phyloP scores from a whole-genome alignment of 2,329 filamentous ascomycete species.

The Aspergillus udagawae region DNA sequence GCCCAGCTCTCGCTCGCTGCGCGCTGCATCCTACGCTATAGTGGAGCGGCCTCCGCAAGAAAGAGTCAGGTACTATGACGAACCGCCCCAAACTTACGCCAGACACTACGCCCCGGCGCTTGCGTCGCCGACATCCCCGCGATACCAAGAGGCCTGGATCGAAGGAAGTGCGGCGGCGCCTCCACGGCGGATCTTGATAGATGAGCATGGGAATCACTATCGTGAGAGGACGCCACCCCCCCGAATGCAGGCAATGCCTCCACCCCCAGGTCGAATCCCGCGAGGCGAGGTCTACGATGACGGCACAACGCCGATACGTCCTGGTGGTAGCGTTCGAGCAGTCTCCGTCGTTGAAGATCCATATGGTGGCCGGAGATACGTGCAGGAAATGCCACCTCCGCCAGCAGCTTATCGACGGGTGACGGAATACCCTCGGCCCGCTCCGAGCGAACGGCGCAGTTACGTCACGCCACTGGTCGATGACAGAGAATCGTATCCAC shows the following conservation, averaged over 20 bases:
- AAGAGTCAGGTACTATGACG: conserved; percentile 38
- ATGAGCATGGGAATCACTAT: conserved; percentile 80
- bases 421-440: conserved; percentile 32
- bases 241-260: conserved; percentile 30
- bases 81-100: conserved; percentile 28
- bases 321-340: conserved; percentile 33
- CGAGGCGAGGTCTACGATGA: conserved; percentile 34
- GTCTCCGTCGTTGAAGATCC: conserved; percentile 42
- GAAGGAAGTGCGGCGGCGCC: conserved; percentile 48
- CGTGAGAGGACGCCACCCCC: conserved; percentile 50
- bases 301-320: conserved; percentile 22
- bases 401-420: conserved; percentile 39
- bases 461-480: conserved; percentile 30
- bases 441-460: conserved; percentile 26
- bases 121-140: conserved; percentile 35
- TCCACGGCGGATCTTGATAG: conserved; percentile 68
- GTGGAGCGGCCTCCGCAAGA: conserved; percentile 37
- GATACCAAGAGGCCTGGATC: conserved; percentile 40
- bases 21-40: conserved; percentile 39
- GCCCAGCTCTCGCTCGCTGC: conserved; percentile 34
- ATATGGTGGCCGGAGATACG: conserved; percentile 37
- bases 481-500: conserved; percentile 32
- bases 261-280: conserved; percentile 28
- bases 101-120: conserved; percentile 33
- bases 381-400: conserved; percentile 44